phyloP scores from a whole-genome alignment of 768 basidiomycete genomes.

The Termitomyces sp. region DNA sequence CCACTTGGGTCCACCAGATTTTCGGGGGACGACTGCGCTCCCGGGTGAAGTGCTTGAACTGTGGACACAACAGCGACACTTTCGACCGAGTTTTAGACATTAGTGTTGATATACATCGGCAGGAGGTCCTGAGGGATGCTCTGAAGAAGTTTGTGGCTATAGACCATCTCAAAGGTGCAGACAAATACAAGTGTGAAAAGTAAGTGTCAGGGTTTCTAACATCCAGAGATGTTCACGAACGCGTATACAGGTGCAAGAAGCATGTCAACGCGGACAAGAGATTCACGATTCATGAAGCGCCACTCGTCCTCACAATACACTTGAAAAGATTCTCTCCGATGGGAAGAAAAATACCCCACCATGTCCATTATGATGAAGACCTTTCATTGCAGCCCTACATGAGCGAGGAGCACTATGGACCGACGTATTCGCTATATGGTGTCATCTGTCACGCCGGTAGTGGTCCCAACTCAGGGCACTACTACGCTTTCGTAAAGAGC shows the following conservation, averaged over 20 bases:
- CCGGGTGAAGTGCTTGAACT: conserved; percentile 80
- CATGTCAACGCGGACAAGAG: conserved; percentile 86
- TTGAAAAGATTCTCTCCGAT: conserved; percentile 92
- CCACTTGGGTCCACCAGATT: conserved; percentile 91
- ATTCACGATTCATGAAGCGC: conserved; percentile 87
- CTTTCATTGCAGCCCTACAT: conserved; percentile 75
- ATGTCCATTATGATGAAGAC: conserved; percentile 73
- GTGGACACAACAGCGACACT: conserved; percentile 88
- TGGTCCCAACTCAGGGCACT: conserved; percentile 95
- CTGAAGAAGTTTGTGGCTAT: conserved; percentile 76
- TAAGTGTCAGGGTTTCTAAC: conserved; percentile 36
- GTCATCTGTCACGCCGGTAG: conserved; percentile 91
- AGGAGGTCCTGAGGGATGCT: conserved; percentile 62
- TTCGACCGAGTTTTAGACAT: conserved; percentile 95
- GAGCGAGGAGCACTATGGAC: conserved; percentile 76
- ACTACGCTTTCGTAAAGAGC: conserved; percentile 81
- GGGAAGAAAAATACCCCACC: conserved; percentile 81
- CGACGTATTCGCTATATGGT: conserved; percentile 83
- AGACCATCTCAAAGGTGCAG: conserved; percentile 82
- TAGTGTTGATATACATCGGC: conserved; percentile 80
- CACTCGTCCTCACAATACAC: conserved; percentile 85
- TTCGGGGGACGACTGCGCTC: conserved; percentile 93
- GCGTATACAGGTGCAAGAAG: conserved; percentile 74
- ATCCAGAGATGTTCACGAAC: not conserved
- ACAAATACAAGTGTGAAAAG: conserved; percentile 99